Evolutionary conservation across 495 filamentous ascomycete genomes (phyloP).

Genomic region (Talaromyces adpressus): DNA sequence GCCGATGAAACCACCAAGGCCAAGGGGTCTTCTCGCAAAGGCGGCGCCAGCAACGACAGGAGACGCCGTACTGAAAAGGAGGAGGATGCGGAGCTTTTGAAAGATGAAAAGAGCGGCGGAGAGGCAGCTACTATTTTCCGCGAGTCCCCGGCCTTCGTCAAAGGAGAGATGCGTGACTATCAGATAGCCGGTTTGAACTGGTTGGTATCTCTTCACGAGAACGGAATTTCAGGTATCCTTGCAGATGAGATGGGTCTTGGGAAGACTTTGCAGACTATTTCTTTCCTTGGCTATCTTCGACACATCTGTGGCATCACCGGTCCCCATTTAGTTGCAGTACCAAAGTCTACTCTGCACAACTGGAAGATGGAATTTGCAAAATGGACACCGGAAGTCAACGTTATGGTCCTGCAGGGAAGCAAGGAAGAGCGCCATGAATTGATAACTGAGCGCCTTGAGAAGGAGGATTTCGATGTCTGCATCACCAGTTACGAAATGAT

Average conservation of each 20-base stretch:
- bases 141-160: conserved; percentile 82
- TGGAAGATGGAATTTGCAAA: conserved; percentile 91
- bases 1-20: conserved; percentile 60
- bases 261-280: conserved; percentile 85
- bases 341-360: conserved; percentile 97
- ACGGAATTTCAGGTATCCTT: conserved; percentile 95
- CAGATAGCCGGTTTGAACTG: conserved; percentile 93
- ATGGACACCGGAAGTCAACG: conserved; percentile 94
- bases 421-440: conserved; percentile 88
- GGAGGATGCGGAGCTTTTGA: conserved; percentile 91
- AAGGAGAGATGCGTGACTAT: conserved; percentile 91
- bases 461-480: conserved; percentile 89
- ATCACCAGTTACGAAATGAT: conserved; percentile 98
- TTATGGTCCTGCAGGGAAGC: conserved; percentile 88
- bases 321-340: conserved; percentile 90
- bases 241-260: conserved; percentile 97
- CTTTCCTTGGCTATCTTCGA: conserved; percentile 91
- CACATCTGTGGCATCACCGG: conserved; percentile 82
- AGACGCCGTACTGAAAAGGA: conserved; percentile 91
- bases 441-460: conserved; percentile 83
- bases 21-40: conserved; percentile 67
- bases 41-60: conserved; percentile 75
- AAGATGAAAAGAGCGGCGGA: conserved; percentile 82
- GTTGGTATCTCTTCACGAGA: conserved; percentile 97
- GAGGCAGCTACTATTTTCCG: conserved; percentile 83